A percentile compares a stretch with the other conserved stretches of the same genome.
phyloP scores from a whole-genome alignment of 176 grass and related monocot genomes.

The Carex littledalei region DNA sequence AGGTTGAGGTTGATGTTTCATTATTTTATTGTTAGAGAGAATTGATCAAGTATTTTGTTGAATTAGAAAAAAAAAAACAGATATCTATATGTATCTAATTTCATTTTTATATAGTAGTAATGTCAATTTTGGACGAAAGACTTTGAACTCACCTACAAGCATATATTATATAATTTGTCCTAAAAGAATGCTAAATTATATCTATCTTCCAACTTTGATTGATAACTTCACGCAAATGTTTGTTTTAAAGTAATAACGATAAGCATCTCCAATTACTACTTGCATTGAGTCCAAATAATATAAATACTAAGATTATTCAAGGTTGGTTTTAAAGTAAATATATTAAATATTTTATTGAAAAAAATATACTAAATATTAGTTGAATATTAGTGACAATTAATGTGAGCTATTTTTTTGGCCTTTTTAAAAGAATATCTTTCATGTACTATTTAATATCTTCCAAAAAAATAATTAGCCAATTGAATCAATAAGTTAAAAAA shows the following conservation, averaged over 20 bases:
- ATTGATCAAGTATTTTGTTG: neutral
- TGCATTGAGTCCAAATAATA: neutral
- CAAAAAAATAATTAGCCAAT: too few species aligned
- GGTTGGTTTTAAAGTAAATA: too few species aligned
- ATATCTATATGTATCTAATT: neutral
- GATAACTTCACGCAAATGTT: neutral
- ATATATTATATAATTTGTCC: neutral
- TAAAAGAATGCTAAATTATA: neutral
- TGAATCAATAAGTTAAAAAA: too few species aligned
- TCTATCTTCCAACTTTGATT: neutral
- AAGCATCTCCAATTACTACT: neutral
- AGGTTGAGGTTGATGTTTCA: neutral
- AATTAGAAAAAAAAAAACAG: neutral
- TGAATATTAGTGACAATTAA: too few species aligned
- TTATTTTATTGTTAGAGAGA: neutral
- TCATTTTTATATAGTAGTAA: neutral
- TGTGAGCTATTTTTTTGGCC: too few species aligned
- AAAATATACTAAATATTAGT: too few species aligned
- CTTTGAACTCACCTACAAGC: constrained; percentile 5
- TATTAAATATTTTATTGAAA: too few species aligned
- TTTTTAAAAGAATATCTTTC: too few species aligned
- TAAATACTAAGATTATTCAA: neutral
- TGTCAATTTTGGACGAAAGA: neutral
- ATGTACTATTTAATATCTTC: too few species aligned
- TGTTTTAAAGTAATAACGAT: neutral